Percentiles rank a stretch among this genome's conserved stretches.
Conservation (phyloP, 2,329 filamentous ascomycete genomes). For the Pezicula rhizophila region DNA sequence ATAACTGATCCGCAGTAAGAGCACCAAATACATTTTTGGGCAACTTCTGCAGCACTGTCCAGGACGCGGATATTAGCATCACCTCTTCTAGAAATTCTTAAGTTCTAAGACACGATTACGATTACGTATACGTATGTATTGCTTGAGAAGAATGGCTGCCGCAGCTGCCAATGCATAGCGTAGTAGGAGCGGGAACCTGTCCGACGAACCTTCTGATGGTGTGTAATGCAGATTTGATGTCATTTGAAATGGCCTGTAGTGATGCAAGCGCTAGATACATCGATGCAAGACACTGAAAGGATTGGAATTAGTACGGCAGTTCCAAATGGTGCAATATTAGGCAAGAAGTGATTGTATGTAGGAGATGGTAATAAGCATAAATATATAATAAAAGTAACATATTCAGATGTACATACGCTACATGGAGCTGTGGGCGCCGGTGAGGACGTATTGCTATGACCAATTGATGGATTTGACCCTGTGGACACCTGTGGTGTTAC, state of each 20-base stretch:
- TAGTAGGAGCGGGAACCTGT: too few relatives aligned
- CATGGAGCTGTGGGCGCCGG: slow-evolving; percentile 1
- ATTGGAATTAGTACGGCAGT: not conserved
- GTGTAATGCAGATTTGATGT: slow-evolving; percentile 19
- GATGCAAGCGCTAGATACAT: slow-evolving; percentile 26
- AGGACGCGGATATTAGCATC: too few relatives aligned
- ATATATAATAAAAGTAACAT: too few relatives aligned
- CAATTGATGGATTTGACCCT: slow-evolving; percentile 11
- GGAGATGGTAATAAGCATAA: too few relatives aligned
- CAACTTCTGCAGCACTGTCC: slow-evolving; percentile 16
- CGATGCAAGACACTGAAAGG: slow-evolving; percentile 23
- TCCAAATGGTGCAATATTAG: too few relatives aligned
- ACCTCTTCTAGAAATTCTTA: too few relatives aligned
- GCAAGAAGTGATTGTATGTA: too few relatives aligned
- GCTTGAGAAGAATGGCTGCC: too few relatives aligned
- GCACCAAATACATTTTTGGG: slow-evolving; percentile 46
- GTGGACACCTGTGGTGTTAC: slow-evolving; percentile 5
- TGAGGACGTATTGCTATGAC: slow-evolving; percentile 9
- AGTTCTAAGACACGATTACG: too few relatives aligned
- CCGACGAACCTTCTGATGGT: slow-evolving; percentile 13
- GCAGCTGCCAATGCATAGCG: too few relatives aligned
- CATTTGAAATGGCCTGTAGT: slow-evolving; percentile 22
- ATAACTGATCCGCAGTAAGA: slow-evolving; percentile 38
- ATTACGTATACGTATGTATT: too few relatives aligned
- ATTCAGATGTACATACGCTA: too few relatives aligned